Base-by-base conservation (phyloP, 2,329 filamentous ascomycete genomes). In the Biscogniauxia sp. region DNA sequence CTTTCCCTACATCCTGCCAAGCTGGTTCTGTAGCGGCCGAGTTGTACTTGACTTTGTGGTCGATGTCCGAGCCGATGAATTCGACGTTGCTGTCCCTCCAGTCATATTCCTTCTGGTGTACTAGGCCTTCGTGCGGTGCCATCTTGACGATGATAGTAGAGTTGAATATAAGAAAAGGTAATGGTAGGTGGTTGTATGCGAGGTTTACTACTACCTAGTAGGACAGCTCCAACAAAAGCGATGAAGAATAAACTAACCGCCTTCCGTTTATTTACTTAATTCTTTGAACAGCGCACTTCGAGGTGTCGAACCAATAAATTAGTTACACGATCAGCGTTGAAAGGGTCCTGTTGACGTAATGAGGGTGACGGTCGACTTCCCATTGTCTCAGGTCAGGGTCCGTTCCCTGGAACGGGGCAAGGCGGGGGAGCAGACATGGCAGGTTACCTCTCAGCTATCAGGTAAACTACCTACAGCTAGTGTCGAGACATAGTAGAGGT, bases 31-130 rank as follows among this genome's bases (percentile, higher is more conserved):
- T 83, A 8, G 79, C 74, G 2, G 88, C 87, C 11, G 87, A 89
- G 61, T 84, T 84, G 78, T 88, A 84, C 70, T 90, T 90, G 69
- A 90, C 83, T 62, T 81, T 80, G 75, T 89, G 87, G 75, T 90
- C 88, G 63, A 90, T 81, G 63, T 84, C 80, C 57, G 80, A 82
- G 60, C 85, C 84, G 60, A 90, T 84, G 58, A 89, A 79, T 73
- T 87, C 85, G 59, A 89, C 84, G 69, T 90, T 90, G 76, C 83
- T 87, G 71, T 89, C 85, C 67, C 86, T 83, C 76, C 89, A 83
- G 71, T 90, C 84, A 70, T 89, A 88, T 70, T 88, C 81, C 68
- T 85, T 84, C 25, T 75, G 78, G 68, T 89, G 86, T 8, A 88
- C 82, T 50, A 89, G 77, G 51, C 86, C 86, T 69, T 85, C 75